phyloP scores from a whole-genome alignment of 2,329 filamentous ascomycete species.

The Fusarium incarnatum region DNA sequence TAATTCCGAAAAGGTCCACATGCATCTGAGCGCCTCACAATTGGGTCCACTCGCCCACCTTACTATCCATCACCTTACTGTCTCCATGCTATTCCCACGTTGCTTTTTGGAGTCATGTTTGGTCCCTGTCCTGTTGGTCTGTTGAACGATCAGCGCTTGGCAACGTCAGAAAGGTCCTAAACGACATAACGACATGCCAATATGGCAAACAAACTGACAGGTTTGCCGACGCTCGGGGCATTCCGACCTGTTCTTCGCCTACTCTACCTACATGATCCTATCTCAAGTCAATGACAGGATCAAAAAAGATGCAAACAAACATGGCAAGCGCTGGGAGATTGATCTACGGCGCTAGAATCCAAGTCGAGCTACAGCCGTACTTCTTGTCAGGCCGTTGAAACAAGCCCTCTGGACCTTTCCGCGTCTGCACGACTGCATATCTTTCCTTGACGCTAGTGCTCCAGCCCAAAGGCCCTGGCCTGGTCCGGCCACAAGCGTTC shows the following conservation, averaged over 20 bases:
- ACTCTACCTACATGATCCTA: background rate
- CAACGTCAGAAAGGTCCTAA: slow-evolving; percentile 7
- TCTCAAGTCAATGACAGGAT: background rate
- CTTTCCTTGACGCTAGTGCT: slow-evolving; percentile 20
- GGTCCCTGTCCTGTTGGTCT: slow-evolving; percentile 19
- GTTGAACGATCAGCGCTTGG: slow-evolving; percentile 23
- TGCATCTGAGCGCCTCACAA: slow-evolving; percentile 7
- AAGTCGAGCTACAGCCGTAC: slow-evolving; percentile 26
- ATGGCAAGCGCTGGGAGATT: background rate
- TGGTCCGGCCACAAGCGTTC: slow-evolving; percentile 37
- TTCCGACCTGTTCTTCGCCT: background rate
- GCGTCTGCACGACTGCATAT: slow-evolving; percentile 21
- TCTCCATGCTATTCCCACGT: slow-evolving; percentile 30
- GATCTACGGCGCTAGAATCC: slow-evolving; percentile 27
- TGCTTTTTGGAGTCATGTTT: slow-evolving; percentile 9
- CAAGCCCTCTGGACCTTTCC: slow-evolving; percentile 25
- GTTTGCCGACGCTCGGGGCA: background rate
- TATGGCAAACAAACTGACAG: slow-evolving; percentile 3
- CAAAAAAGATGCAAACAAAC: slow-evolving; percentile 1
- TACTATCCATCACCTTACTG: slow-evolving; percentile 2
- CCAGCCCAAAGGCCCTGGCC: slow-evolving; percentile 37
- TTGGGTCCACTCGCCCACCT: background rate
- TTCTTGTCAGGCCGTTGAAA: slow-evolving; percentile 40
- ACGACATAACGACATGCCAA: background rate
- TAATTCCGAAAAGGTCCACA: slow-evolving; percentile 11